Evolutionary conservation across 1,284 basidiomycete species (phyloP).

Genomic region (Gymnopus androsaceus): DNA sequence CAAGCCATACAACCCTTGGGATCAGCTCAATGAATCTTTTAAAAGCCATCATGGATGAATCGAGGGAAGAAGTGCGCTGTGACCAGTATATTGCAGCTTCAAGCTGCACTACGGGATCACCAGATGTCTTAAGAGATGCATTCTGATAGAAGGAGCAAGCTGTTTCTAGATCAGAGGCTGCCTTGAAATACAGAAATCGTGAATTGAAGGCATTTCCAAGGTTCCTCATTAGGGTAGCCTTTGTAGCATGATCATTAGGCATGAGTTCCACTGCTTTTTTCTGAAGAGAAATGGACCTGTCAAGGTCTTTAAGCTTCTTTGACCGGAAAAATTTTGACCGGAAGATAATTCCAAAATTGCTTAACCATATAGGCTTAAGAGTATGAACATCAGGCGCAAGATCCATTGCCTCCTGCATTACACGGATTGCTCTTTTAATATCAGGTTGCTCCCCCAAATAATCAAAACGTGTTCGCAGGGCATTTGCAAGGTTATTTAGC

Average conservation of each 20-base stretch:
- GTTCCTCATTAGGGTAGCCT: neutral
- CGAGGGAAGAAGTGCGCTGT: no score
- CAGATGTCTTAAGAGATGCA: no score
- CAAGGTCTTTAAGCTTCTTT: conserved; percentile 12
- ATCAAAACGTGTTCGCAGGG: conserved; percentile 13
- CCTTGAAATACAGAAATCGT: no score
- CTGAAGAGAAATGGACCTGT: conserved; percentile 9
- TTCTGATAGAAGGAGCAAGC: no score
- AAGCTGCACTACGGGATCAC: no score
- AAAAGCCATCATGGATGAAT: no score
- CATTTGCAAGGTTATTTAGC: conserved; percentile 9
- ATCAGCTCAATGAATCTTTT: no score
- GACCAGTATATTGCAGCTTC: no score
- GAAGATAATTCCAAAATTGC: conserved; percentile 12
- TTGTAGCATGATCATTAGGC: neutral
- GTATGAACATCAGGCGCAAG: conserved; percentile 8
- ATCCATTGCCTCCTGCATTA: conserved; percentile 17
- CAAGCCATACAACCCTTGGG: no score
- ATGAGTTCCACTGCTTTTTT: conserved; percentile 11
- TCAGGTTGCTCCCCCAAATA: conserved; percentile 11
- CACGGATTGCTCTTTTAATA: conserved; percentile 17
- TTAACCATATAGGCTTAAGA: conserved; percentile 11
- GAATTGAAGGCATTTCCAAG: neutral
- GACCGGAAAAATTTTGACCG: conserved; percentile 14
- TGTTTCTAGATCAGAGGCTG: no score